Conservation (phyloP, 257 asterid genomes). For the Ophiorrhiza pumila region DNA sequence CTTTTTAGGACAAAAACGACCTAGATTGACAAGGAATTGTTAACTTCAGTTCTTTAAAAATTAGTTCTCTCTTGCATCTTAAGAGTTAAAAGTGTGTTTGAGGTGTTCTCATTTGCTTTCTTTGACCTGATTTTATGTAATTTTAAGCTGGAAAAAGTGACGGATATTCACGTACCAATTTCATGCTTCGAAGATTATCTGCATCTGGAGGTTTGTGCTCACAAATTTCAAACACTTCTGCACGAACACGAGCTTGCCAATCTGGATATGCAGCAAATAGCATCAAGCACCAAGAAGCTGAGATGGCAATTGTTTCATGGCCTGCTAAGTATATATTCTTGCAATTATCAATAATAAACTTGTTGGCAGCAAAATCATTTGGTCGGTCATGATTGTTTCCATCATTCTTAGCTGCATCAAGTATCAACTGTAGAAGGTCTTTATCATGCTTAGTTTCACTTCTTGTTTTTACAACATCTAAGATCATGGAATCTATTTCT, state of each 20-base stretch:
- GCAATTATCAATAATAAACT: conserved; percentile 65
- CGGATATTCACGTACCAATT: conserved; percentile 37
- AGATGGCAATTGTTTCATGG: conserved; percentile 54
- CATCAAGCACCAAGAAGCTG: conserved; percentile 87
- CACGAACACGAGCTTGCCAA: conserved; percentile 74
- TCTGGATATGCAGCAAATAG: conserved; percentile 60
- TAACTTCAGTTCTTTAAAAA: too few relatives aligned
- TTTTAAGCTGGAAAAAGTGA: neutral
- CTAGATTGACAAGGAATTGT: too few relatives aligned
- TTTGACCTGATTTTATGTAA: neutral
- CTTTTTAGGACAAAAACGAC: too few relatives aligned
- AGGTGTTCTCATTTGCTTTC: neutral
- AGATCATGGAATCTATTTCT: conserved; percentile 52
- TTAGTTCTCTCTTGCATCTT: neutral
- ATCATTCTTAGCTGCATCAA: conserved; percentile 47
- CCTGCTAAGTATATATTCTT: conserved; percentile 76
- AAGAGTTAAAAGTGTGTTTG: neutral
- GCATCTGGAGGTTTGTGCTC: conserved; percentile 45
- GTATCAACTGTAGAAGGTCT: conserved; percentile 53
- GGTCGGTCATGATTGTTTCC: conserved; percentile 38
- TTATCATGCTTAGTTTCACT: conserved; percentile 31
- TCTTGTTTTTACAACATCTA: conserved; percentile 41
- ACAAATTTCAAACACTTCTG: conserved; percentile 58
- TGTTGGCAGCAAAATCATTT: conserved; percentile 33
- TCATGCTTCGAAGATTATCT: conserved; percentile 57